Base-by-base conservation (phyloP, 106 monocot species). In the Platanthera zijinensis region DNA sequence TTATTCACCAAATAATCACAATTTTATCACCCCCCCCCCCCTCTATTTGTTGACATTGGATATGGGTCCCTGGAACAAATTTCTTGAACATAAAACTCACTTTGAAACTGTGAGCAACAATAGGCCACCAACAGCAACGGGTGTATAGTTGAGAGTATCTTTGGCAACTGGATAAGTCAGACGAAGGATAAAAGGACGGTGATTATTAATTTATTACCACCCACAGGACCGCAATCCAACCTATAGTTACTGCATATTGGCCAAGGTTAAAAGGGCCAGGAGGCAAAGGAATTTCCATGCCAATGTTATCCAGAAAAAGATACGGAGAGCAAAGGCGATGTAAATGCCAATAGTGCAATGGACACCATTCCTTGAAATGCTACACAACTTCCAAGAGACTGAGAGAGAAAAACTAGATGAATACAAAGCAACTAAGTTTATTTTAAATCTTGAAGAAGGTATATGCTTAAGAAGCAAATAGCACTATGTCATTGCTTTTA, bases 111-210 rank as follows among this genome's bases (percentile, higher is more conserved):
- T 74, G 30, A 95, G 77, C 46, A 91, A 1, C 51, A 95, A 75
- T 10, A 95, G 84, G 47, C 91, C 94, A 8, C 94, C 91, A 48
- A 94, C 90, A 3, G 90, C 89, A 21, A 90, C 85, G 4, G 94
- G 88, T 25, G 94, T 90, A 80, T 90, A 94, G 80, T 90, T 94
- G 69, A 90, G 85, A n/a, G 86, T 94, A 51, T 90, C 90, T 74
- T 82, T 81, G 3, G 85, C 79, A 54, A 91, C 17, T 17, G 94
- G 94, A 62, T 91, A 95, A 10, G 91, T 70, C n/a, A 95, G 87
- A 0, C 91, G 91, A 52, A 91, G 84, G 94, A 95, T 79, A 95
- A 95, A 14, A 95, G 78, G 39, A 95, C 84, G 0, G 94, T 91
- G 76, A 95, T 91, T 48, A 80, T n/a, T n/a, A n/a, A n/a, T n/a